A percentile compares a stretch with the other conserved stretches of the same genome.
These are phyloP conservation scores for Amanita pallidorosea DNA, from an alignment of 768 basidiomycete species.

Conservation along the genomic window DNA sequence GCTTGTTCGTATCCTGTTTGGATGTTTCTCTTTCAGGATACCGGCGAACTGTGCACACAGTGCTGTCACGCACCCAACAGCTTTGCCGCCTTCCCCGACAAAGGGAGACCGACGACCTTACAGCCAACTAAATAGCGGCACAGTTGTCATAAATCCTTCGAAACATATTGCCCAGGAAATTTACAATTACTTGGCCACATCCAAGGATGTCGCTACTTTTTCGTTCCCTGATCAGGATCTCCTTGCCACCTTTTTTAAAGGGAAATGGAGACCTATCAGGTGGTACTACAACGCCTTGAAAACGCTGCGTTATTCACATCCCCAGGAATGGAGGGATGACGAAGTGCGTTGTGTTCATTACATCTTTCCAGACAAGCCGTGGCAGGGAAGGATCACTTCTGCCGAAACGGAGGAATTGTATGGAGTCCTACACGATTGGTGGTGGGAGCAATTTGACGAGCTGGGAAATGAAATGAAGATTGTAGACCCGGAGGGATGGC, in stretches of 20 bases:
- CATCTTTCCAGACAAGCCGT: slow-evolving; percentile 81
- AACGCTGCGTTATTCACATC: slow-evolving; percentile 67
- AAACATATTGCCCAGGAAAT: slow-evolving; percentile 39
- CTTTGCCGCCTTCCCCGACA: slow-evolving; percentile 21
- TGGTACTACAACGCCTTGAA: slow-evolving; percentile 93
- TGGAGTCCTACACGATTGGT: slow-evolving; percentile 55
- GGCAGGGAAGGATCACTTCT: slow-evolving; percentile 44
- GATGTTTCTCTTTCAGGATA: slow-evolving; percentile 41
- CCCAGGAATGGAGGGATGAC: slow-evolving; percentile 71
- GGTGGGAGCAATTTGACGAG: slow-evolving; percentile 63
- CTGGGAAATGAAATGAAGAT: slow-evolving; percentile 31
- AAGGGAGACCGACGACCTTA: slow-evolving; percentile 58
- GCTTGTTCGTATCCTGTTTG: slow-evolving; percentile 6
- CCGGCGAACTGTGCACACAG: slow-evolving; percentile 90
- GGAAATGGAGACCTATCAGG: slow-evolving; percentile 66
- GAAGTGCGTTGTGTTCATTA: slow-evolving; percentile 85
- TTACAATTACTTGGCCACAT: slow-evolving; percentile 39
- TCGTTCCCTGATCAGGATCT: slow-evolving; percentile 91
- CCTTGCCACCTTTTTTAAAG: slow-evolving; percentile 68
- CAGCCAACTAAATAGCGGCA: slow-evolving; percentile 81
- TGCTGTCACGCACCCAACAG: slow-evolving; percentile 35
- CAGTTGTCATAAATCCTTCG: slow-evolving; percentile 79
- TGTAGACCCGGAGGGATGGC: slow-evolving; percentile 36
- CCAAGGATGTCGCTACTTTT: slow-evolving; percentile 28
- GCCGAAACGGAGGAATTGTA: slow-evolving; percentile 27